A percentile compares a stretch with the other conserved stretches of the same genome.
These are phyloP conservation scores for Penicillium sp. DNA, from an alignment of 2,329 filamentous ascomycete genomes.

Conservation along the genomic window DNA sequence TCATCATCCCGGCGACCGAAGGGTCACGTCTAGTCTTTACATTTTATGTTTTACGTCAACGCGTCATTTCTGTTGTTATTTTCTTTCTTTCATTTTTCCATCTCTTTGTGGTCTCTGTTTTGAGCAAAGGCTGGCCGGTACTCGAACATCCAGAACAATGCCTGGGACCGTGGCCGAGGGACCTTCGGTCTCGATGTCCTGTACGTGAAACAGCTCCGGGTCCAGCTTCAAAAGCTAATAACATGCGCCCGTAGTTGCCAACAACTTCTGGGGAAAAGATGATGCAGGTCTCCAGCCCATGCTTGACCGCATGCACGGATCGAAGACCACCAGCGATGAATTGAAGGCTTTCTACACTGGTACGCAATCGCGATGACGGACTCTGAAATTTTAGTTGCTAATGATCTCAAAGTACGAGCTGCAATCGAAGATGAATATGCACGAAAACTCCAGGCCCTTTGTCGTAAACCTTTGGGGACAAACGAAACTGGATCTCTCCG, in stretches of 20 bases:
- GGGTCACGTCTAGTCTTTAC: constrained; percentile 15
- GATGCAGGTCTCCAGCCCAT: constrained; percentile 91
- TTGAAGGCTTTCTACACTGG: constrained; percentile 83
- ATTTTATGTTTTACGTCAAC: constrained; percentile 1
- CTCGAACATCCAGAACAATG: constrained; percentile 46
- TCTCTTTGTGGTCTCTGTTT: constrained; percentile 6
- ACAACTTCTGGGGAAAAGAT: constrained; percentile 99
- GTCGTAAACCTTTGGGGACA: constrained; percentile 83
- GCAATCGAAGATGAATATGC: constrained; percentile 96
- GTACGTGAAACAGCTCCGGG: constrained; percentile 41
- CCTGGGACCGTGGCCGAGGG: constrained; percentile 58
- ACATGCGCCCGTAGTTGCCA: constrained; percentile 61
- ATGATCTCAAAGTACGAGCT: constrained; percentile 61
- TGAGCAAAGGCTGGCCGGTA: constrained; percentile 38
- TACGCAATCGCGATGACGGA: constrained; percentile 41
- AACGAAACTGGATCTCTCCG: constrained; percentile 80
- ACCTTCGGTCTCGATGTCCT: constrained; percentile 64
- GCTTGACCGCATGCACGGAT: constrained; percentile 87
- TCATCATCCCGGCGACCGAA: constrained; percentile 20
- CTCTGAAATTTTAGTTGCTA: not conserved
- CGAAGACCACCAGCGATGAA: constrained; percentile 93
- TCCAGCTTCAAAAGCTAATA: not conserved
- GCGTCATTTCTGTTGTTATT: constrained; percentile 1
- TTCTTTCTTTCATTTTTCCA: constrained; percentile 6
- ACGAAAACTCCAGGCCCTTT: constrained; percentile 78